phyloP scores from a whole-genome alignment of 768 basidiomycete species.

The Trametes villosa region DNA sequence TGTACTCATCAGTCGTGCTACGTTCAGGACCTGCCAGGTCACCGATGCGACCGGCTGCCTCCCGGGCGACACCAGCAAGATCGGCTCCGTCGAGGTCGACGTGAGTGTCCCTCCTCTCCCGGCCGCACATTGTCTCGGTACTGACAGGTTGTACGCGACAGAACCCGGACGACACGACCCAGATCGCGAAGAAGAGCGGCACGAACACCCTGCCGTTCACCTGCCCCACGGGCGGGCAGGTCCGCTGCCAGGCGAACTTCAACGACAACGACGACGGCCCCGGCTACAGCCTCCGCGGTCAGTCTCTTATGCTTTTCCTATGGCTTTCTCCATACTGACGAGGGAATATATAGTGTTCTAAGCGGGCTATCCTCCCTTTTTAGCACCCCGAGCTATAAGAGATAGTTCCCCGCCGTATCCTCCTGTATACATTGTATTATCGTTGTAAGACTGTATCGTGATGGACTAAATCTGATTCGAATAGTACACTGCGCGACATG shows the following conservation, averaged over 20 bases:
- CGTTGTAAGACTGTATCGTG: too few relatives aligned
- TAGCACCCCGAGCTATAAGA: too few relatives aligned
- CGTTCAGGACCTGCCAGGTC: conserved; percentile 4
- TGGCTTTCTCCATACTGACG: too few relatives aligned
- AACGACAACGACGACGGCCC: conserved; percentile 16
- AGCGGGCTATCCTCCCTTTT: too few relatives aligned
- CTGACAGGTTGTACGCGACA: background rate
- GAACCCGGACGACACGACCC: background rate
- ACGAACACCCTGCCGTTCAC: conserved; percentile 11
- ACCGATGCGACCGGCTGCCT: conserved; percentile 8
- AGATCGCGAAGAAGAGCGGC: conserved; percentile 1
- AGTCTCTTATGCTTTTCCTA: too few relatives aligned
- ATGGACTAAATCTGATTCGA: too few relatives aligned
- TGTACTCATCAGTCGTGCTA: background rate
- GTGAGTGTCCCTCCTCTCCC: background rate
- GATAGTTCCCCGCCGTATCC: too few relatives aligned
- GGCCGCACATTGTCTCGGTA: background rate
- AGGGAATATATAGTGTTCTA: too few relatives aligned
- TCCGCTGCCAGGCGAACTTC: conserved; percentile 20
- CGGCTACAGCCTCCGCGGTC: conserved; percentile 16
- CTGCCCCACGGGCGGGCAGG: conserved; percentile 9
- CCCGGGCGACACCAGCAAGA: background rate
- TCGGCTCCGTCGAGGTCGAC: conserved; percentile 15
- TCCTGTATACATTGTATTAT: too few relatives aligned
- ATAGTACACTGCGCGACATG: too few relatives aligned